These are phyloP conservation scores for Citrullus colocynthis DNA, from an alignment of 306 rosid genomes.

Conservation along the genomic window DNA sequence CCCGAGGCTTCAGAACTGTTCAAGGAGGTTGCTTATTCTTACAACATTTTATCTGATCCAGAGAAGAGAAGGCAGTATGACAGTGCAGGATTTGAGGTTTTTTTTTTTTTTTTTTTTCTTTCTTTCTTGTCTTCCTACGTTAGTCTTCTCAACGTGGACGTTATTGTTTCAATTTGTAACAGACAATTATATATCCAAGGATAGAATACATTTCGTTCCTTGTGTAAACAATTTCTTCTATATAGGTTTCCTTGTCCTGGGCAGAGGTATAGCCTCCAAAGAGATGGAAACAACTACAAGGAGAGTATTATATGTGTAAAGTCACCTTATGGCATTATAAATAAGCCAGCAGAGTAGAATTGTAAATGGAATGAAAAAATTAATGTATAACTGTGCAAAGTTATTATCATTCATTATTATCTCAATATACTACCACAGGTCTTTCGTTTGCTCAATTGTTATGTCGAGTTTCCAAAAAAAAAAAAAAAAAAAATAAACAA, in stretches of 20 bases:
- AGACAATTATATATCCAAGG: not conserved
- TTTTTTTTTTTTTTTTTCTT: not conserved
- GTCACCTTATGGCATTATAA: not conserved
- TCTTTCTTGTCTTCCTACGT: not conserved
- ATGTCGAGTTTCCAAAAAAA: not conserved
- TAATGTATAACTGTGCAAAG: not conserved
- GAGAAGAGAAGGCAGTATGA: constrained; percentile 96
- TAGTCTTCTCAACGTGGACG: not conserved
- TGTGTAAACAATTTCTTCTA: not conserved
- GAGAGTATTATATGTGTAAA: not conserved
- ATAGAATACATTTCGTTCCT: not conserved
- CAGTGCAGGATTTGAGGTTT: constrained; percentile 90
- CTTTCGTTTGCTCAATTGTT: not conserved
- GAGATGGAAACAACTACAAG: not conserved
- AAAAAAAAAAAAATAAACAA: too few relatives aligned
- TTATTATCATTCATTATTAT: not conserved
- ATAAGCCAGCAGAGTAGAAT: not conserved
- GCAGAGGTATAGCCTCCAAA: not conserved
- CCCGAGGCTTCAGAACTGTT: constrained; percentile 93
- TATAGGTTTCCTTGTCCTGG: not conserved
- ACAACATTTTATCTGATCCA: constrained; percentile 90
- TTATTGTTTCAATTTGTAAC: not conserved
- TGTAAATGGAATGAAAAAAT: not conserved
- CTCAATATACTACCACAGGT: not conserved
- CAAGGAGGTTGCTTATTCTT: constrained; percentile 93